Base-by-base conservation (phyloP, 192 early-diverging fungal genomes). In the Coemansia sp. region DNA sequence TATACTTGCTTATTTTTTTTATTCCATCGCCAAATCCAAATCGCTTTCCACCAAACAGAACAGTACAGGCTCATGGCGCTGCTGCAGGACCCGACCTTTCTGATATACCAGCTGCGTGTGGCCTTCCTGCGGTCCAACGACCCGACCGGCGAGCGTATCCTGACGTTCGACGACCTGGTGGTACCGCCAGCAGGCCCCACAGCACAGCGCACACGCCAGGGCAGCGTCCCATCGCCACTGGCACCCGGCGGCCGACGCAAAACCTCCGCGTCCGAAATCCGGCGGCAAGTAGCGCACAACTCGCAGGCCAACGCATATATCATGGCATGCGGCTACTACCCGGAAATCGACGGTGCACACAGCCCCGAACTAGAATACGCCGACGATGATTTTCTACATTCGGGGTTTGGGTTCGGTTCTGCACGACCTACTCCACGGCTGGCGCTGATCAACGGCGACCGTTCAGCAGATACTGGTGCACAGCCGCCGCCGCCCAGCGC, bases 51-150 rank as follows among this genome's bases (percentile, higher is more conserved):
- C 11, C 33, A 37, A 0, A 48, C n/a, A 37, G 20, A 11, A 17
- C 38, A 66, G 60, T 28, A 1, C 22, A 28, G 22, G 22, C 22
- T 28, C 73, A 92, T 92, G 91, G 87, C 91, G 38, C 75, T 92
- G 38, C 75, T 89, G 20, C 87, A 87, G 45, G 91, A 92, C 84
- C 86, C 90, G 20, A 79, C 86, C 5, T 94, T 88, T 76, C 79
- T 94, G 28, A 86, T 94, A 64, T 90, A 94, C 72, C 87, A 88
- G 70, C 85, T 91, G 53, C 88, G 91, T n/a, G 84, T 93, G 11
- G 87, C 89, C 63, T 91, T 91, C 72, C 72, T 93, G 51, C 86
- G 88, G 18, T 76, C 91, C 14, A 90, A 91, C 71, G 92, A 93
- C 73, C 86, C 88, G 11, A 81, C 83, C 4, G 90, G 86, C 3